These are phyloP conservation scores for Coniochaeta ligniaria DNA, from an alignment of 2,329 filamentous ascomycete genomes.

Conservation along the genomic window DNA sequence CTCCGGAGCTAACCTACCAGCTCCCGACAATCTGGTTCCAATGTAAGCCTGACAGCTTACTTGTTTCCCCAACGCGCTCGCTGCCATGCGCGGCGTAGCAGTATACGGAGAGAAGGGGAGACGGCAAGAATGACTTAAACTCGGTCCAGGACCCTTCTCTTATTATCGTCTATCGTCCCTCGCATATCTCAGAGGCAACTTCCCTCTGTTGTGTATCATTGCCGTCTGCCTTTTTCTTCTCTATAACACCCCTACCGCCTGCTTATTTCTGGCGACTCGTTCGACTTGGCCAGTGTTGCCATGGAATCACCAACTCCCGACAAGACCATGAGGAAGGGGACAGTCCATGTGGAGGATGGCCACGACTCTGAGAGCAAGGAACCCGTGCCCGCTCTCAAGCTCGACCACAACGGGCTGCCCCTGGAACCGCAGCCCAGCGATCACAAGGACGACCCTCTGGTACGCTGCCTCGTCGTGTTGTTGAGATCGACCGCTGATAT, in stretches of 20 bases:
- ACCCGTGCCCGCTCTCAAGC: background rate
- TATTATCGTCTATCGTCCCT: background rate
- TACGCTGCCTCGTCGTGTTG: background rate
- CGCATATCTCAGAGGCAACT: background rate
- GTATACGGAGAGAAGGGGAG: background rate
- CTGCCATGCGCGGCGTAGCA: background rate
- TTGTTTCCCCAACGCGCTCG: background rate
- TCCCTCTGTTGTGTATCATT: background rate
- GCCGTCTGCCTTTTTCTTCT: too few relatives aligned
- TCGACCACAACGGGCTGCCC: constrained; percentile 16
- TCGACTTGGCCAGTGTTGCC: background rate
- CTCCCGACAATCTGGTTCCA: background rate
- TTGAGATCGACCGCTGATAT: background rate
- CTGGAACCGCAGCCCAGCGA: constrained; percentile 15
- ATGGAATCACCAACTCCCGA: background rate
- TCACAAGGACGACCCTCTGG: constrained; percentile 15
- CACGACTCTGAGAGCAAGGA: background rate
- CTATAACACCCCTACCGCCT: too few relatives aligned
- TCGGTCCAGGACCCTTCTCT: background rate
- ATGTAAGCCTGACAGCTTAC: background rate
- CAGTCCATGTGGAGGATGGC: background rate
- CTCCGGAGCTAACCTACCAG: background rate
- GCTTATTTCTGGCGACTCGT: background rate
- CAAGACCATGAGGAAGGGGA: background rate
- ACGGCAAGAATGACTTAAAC: background rate